phyloP scores from a whole-genome alignment of 306 rosid genomes.

The Malus fusca region DNA sequence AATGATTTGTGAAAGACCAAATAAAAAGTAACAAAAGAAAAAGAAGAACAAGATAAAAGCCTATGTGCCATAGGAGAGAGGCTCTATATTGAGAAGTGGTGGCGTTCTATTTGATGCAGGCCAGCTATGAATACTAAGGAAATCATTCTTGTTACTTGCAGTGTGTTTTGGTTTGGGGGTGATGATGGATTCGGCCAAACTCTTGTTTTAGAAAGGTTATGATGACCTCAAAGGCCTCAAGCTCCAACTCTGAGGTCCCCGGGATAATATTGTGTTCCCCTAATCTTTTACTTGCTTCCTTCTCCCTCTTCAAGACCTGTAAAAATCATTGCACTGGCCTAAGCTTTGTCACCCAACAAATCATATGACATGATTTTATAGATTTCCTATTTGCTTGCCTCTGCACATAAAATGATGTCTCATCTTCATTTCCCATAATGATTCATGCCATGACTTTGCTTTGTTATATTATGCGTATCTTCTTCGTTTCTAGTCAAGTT shows the following conservation, averaged over 20 bases:
- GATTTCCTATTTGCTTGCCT: not conserved
- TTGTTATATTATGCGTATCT: not conserved
- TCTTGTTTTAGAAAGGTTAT: slow-evolving; percentile 27
- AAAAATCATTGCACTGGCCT: slow-evolving; percentile 18
- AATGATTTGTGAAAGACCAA: slow-evolving; percentile 25
- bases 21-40: not conserved
- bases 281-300: not conserved
- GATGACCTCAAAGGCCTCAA: slow-evolving; percentile 17
- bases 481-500: not conserved
- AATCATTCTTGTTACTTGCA: slow-evolving; percentile 39
- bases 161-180: slow-evolving; percentile 37
- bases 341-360: slow-evolving; percentile 9
- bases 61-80: not conserved
- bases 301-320: slow-evolving; percentile 3
- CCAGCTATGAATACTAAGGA: slow-evolving; percentile 27
- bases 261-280: slow-evolving; percentile 1
- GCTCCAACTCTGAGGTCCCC: slow-evolving; percentile 7
- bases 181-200: slow-evolving; percentile 29
- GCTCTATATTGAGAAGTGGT: not conserved
- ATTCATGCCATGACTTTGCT: not conserved
- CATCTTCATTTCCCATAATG: not conserved
- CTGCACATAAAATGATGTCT: slow-evolving; percentile 1
- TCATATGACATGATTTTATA: not conserved
- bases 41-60: not conserved
- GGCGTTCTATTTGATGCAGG: slow-evolving; percentile 30